Evolutionary conservation across 192 early-diverging fungal species (phyloP).

Genomic region (Obelidium mucronatum): DNA sequence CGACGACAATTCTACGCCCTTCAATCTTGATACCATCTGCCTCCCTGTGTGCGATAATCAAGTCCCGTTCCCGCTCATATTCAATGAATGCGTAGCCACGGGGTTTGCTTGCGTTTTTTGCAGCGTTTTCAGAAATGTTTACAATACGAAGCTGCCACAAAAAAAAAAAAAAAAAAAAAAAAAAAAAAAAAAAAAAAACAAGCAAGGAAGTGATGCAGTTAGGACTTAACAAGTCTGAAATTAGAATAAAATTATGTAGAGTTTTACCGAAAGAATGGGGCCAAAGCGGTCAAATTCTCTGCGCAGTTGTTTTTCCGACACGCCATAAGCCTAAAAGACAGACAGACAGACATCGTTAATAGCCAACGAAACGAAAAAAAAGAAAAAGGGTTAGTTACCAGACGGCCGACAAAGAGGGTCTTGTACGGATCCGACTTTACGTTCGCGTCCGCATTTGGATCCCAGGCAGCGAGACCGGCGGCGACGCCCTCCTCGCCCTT

Average conservation of each 20-base stretch:
- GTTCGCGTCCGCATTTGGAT: conserved; percentile 76
- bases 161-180: background rate
- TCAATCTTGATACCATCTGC: conserved; percentile 89
- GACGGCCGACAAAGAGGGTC: conserved; percentile 85
- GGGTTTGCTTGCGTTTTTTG: conserved; percentile 66
- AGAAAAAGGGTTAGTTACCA: conserved; percentile 54
- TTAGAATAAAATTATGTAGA: background rate
- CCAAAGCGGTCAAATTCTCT: conserved; percentile 85
- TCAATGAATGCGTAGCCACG: conserved; percentile 97
- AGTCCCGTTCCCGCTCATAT: conserved; percentile 86
- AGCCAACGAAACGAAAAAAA: background rate
- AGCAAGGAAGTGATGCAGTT: background rate
- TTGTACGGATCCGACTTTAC: conserved; percentile 89
- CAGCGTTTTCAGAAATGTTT: conserved; percentile 48
- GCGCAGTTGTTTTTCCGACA: conserved; percentile 78
- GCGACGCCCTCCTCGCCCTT: conserved; percentile 68
- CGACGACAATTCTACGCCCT: conserved; percentile 85
- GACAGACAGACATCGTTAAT: background rate
- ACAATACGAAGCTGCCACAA: conserved; percentile 73
- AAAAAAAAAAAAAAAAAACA: background rate
- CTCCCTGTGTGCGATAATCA: conserved; percentile 84
- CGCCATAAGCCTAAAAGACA: conserved; percentile 65
- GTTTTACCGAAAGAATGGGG: conserved; percentile 74
- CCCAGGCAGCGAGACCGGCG: conserved; percentile 65
- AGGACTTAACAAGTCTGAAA: no score